Evolutionary conservation across 2,329 filamentous ascomycete genomes (phyloP).

Genomic region (Sclerotinia glacialis): DNA sequence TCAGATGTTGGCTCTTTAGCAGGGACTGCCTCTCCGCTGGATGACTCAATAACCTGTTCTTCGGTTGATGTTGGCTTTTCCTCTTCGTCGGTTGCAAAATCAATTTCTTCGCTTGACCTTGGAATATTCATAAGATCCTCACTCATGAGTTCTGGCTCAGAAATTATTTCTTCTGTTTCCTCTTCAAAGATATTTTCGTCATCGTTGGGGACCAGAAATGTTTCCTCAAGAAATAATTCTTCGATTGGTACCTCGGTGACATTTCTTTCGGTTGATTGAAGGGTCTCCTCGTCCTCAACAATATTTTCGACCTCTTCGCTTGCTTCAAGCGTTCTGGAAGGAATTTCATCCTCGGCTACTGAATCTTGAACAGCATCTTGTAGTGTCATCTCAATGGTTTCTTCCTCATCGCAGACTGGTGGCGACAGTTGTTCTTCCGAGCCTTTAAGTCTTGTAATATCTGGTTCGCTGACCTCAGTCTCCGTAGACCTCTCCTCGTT

Average conservation of each 20-base stretch:
- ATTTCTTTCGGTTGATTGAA: neutral
- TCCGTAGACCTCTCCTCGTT: neutral
- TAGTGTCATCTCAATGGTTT: neutral
- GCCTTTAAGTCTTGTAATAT: neutral
- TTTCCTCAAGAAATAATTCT: accelerated
- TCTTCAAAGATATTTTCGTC: accelerated
- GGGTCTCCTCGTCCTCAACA: neutral
- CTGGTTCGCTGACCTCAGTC: neutral
- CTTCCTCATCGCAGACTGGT: too few relatives aligned
- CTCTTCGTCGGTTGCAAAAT: neutral
- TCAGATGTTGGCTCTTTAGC: neutral
- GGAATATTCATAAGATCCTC: neutral
- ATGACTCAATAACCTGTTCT: neutral
- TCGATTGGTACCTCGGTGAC: neutral
- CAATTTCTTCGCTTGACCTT: neutral
- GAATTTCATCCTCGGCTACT: neutral
- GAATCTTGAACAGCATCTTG: neutral
- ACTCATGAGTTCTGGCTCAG: neutral
- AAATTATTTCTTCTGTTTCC: too few relatives aligned
- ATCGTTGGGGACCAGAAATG: accelerated
- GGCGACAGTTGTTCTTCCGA: neutral
- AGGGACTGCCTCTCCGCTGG: neutral
- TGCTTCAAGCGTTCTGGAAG: neutral
- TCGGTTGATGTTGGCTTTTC: neutral
- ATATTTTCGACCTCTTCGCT: neutral